Conservation (phyloP, 2,329 filamentous ascomycete genomes). For the Trichoderma hamatum region DNA sequence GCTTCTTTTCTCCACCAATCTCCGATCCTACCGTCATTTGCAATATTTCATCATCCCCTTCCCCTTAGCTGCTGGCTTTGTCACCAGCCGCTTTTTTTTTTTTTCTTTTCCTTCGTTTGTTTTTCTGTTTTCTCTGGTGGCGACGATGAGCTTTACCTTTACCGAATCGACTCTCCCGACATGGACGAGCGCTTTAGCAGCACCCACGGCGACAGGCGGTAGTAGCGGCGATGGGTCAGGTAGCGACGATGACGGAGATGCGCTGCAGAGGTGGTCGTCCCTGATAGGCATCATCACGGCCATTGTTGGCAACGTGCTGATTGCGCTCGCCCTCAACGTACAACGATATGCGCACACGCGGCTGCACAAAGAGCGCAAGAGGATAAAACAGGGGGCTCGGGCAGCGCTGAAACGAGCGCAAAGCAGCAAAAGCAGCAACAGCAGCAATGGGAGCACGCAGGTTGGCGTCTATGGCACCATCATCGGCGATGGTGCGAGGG, state of each 20-base stretch:
- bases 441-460: slow-evolving; percentile 31
- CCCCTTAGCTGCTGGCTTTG: slow-evolving; percentile 28
- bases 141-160: slow-evolving; percentile 35
- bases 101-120: background rate
- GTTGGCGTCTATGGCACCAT: slow-evolving; percentile 43
- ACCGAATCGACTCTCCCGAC: slow-evolving; percentile 34
- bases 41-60: slow-evolving; percentile 23
- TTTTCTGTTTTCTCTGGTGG: background rate
- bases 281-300: slow-evolving; percentile 93
- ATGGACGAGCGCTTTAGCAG: slow-evolving; percentile 16
- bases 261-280: slow-evolving; percentile 78
- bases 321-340: slow-evolving; percentile 93
- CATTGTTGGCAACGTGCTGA: slow-evolving; percentile 89
- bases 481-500: slow-evolving; percentile 28
- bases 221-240: slow-evolving; percentile 29
- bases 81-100: slow-evolving; percentile 27
- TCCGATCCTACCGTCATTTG: slow-evolving; percentile 22
- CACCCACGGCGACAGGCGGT: slow-evolving; percentile 21
- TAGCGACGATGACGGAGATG: slow-evolving; percentile 45
- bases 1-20: slow-evolving; percentile 25
- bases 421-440: slow-evolving; percentile 26
- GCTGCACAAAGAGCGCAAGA: slow-evolving; percentile 70
- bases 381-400: slow-evolving; percentile 58
- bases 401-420: slow-evolving; percentile 54
- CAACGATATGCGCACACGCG: slow-evolving; percentile 94